phyloP scores from a whole-genome alignment of 2,329 filamentous ascomycete species.

The Penicillium sp. region DNA sequence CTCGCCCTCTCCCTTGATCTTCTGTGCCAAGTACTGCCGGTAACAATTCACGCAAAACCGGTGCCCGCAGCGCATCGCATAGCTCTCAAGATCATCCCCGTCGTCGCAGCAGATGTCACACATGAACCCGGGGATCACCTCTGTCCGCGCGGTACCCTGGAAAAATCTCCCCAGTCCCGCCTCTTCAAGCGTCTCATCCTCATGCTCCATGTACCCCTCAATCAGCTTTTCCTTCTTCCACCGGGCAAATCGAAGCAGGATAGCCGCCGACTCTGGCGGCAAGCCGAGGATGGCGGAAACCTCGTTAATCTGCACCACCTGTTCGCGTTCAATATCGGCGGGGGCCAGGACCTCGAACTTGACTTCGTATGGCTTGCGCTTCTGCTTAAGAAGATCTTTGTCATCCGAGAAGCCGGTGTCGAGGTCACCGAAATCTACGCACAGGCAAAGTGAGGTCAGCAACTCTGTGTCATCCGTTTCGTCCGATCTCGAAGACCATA shows the following conservation, averaged over 20 bases:
- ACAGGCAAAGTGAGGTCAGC: conserved; percentile 10
- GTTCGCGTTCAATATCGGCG: conserved; percentile 77
- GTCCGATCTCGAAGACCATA: not conserved
- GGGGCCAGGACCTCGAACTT: conserved; percentile 81
- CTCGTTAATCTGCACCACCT: conserved; percentile 82
- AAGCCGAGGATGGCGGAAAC: conserved; percentile 90
- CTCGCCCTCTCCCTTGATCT: conserved; percentile 94
- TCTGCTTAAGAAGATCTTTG: conserved; percentile 70
- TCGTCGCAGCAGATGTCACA: conserved; percentile 99
- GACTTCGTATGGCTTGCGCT: conserved; percentile 77
- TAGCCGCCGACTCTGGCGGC: conserved; percentile 84
- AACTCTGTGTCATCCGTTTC: not conserved
- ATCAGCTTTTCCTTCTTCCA: conserved; percentile 98
- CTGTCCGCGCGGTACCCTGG: conserved; percentile 65
- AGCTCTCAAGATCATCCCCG: conserved; percentile 72
- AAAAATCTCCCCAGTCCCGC: conserved; percentile 74
- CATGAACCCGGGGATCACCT: conserved; percentile 72
- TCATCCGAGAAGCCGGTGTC: conserved; percentile 67
- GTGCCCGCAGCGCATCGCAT: conserved; percentile 93
- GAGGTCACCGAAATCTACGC: conserved; percentile 58
- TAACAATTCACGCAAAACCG: conserved; percentile 94
- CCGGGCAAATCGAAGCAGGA: conserved; percentile 81
- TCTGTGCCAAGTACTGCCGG: conserved; percentile 83
- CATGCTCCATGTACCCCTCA: conserved; percentile 92
- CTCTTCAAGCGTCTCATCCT: conserved; percentile 75